Evolutionary conservation across 768 basidiomycete species (phyloP).

Genomic region (Dacryopinax spathularia): DNA sequence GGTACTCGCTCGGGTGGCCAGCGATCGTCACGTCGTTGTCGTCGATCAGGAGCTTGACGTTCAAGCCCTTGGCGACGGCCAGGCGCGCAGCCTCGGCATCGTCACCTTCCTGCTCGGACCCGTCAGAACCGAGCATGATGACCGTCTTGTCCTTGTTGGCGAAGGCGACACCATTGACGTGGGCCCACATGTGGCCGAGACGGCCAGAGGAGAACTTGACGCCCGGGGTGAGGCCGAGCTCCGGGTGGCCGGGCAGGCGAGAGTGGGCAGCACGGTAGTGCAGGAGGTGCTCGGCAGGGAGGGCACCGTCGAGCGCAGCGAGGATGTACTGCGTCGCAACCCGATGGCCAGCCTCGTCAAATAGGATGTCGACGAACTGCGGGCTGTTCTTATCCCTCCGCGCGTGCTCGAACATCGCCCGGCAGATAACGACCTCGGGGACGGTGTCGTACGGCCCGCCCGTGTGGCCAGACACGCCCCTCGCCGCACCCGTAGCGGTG

Average conservation of each 20-base stretch:
- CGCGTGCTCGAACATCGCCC: slow-evolving; percentile 51
- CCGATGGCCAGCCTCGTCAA: slow-evolving; percentile 50
- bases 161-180: slow-evolving; percentile 72
- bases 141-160: slow-evolving; percentile 63
- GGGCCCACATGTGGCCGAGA: slow-evolving; percentile 80
- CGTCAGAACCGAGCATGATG: slow-evolving; percentile 78
- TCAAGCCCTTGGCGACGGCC: slow-evolving; percentile 68
- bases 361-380: slow-evolving; percentile 18
- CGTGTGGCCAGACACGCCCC: slow-evolving; percentile 75
- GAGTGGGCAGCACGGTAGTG: slow-evolving; percentile 79
- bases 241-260: slow-evolving; percentile 78
- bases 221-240: slow-evolving; percentile 79
- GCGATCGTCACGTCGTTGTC: slow-evolving; percentile 88
- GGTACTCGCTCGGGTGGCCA: slow-evolving; percentile 78
- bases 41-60: slow-evolving; percentile 76
- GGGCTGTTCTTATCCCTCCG: slow-evolving; percentile 34
- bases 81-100: slow-evolving; percentile 79
- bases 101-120: slow-evolving; percentile 81
- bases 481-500: slow-evolving; percentile 64
- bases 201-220: slow-evolving; percentile 90
- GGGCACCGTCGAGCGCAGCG: slow-evolving; percentile 54
- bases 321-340: slow-evolving; percentile 83
- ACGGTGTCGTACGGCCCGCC: slow-evolving; percentile 49
- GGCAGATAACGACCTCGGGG: slow-evolving; percentile 69
- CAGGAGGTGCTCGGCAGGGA: slow-evolving; percentile 62